phyloP scores from a whole-genome alignment of 768 basidiomycete species.

The Dentipellis fragilis region DNA sequence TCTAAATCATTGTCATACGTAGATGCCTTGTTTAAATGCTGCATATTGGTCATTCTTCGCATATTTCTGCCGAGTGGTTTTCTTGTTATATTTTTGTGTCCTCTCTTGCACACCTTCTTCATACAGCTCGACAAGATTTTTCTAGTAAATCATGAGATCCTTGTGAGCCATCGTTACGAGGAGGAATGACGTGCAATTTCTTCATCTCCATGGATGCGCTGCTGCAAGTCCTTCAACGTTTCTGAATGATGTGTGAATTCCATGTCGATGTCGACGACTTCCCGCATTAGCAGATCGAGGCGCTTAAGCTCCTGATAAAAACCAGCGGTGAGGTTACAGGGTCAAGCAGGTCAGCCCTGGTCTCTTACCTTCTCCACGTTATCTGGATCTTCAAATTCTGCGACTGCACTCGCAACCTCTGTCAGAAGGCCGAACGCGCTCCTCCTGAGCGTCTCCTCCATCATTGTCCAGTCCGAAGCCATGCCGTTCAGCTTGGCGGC shows the following conservation, averaged over 20 bases:
- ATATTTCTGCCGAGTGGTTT: constrained; percentile 76
- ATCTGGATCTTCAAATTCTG: constrained; percentile 49
- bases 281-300: constrained; percentile 60
- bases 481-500: constrained; percentile 45
- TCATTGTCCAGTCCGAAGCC: constrained; percentile 49
- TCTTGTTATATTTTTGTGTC: constrained; percentile 38
- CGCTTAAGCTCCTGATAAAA: constrained; percentile 38
- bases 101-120: constrained; percentile 30
- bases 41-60: constrained; percentile 49
- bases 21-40: constrained; percentile 55
- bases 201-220: constrained; percentile 44
- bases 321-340: not conserved
- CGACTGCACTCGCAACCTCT: constrained; percentile 47
- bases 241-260: constrained; percentile 50
- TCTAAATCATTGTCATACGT: constrained; percentile 17
- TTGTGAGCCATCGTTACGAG: not conserved
- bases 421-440: constrained; percentile 34
- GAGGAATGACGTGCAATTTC: constrained; percentile 23
- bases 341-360: not conserved
- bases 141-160: constrained; percentile 25
- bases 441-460: constrained; percentile 38
- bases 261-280: constrained; percentile 54
- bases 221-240: constrained; percentile 44
- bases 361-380: constrained; percentile 39
- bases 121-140: constrained; percentile 42